A percentile compares a stretch with the other conserved stretches of the same genome.
phyloP scores from a whole-genome alignment of 192 early-diverging fungal genomes.

The Linnemannia elongata region DNA sequence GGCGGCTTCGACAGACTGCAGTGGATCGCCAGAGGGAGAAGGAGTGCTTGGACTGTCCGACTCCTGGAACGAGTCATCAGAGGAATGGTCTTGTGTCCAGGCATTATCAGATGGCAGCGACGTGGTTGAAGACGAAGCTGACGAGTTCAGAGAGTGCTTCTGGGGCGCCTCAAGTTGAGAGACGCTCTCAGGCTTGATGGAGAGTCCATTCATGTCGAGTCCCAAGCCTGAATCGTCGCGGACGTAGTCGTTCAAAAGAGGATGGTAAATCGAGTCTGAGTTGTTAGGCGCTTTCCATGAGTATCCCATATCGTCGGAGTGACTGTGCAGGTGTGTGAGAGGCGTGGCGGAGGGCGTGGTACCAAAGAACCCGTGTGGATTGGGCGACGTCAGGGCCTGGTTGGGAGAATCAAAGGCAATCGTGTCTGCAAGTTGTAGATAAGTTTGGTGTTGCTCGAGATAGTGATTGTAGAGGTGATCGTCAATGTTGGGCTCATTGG shows the following conservation, averaged over 20 bases:
- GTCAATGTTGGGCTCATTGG: conserved; percentile 27
- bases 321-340: neutral
- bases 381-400: neutral
- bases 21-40: neutral
- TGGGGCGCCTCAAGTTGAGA: neutral
- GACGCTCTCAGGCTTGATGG: neutral
- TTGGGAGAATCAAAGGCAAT: neutral
- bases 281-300: neutral
- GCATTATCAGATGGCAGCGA: neutral
- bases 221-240: conserved; percentile 2
- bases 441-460: conserved; percentile 31
- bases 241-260: neutral
- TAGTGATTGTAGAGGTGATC: conserved; percentile 43
- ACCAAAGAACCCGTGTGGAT: neutral
- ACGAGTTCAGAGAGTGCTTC: neutral
- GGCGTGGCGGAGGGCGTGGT: neutral
- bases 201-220: conserved; percentile 3
- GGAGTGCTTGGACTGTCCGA: neutral
- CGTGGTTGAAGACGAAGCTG: neutral
- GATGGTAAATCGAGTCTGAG: neutral
- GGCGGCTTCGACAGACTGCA: neutral
- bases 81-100: neutral
- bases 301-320: conserved; percentile 3
- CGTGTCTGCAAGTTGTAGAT: neutral
- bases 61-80: neutral